These are phyloP conservation scores for Ceratobasidium sp. DNA, from an alignment of 1,284 basidiomycete genomes.

Conservation along the genomic window DNA sequence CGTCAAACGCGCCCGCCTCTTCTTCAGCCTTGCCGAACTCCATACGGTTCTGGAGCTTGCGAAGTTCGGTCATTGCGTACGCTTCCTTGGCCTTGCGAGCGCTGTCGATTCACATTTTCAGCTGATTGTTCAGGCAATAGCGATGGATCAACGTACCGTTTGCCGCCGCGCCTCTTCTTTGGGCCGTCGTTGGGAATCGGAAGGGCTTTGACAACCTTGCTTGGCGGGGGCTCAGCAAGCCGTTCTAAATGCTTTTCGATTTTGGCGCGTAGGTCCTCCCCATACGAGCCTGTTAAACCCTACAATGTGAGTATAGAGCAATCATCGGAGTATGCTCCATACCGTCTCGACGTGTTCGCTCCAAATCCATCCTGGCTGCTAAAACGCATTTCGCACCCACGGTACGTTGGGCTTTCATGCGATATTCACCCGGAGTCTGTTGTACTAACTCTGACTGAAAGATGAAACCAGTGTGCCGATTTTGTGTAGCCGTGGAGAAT, in stretches of 20 bases:
- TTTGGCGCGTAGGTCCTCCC: conserved; percentile 80
- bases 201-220: conserved; percentile 92
- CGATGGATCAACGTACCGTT: conserved; percentile 66
- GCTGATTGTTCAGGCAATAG: too few species aligned
- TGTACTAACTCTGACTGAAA: conserved; percentile 91
- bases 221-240: conserved; percentile 91
- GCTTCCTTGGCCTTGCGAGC: conserved; percentile 97
- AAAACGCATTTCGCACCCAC: conserved; percentile 91
- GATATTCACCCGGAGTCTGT: conserved; percentile 88
- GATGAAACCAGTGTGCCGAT: conserved; percentile 95
- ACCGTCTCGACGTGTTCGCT: conserved; percentile 81
- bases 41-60: conserved; percentile 97
- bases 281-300: conserved; percentile 58
- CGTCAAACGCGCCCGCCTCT: conserved; percentile 95
- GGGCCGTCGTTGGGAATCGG: conserved; percentile 97
- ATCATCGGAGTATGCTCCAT: conserved; percentile 44
- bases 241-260: conserved; percentile 92
- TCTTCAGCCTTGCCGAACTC: conserved; percentile 95
- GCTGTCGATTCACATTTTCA: too few species aligned
- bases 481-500: conserved; percentile 77
- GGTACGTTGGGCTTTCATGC: conserved; percentile 90
- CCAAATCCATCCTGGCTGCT: conserved; percentile 91
- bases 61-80: conserved; percentile 94
- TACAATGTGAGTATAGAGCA: not conserved
- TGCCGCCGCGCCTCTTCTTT: conserved; percentile 94